Percentiles rank a stretch among this genome's conserved stretches.
phyloP scores from a whole-genome alignment of 768 basidiomycete species.

The Mycena rosella region DNA sequence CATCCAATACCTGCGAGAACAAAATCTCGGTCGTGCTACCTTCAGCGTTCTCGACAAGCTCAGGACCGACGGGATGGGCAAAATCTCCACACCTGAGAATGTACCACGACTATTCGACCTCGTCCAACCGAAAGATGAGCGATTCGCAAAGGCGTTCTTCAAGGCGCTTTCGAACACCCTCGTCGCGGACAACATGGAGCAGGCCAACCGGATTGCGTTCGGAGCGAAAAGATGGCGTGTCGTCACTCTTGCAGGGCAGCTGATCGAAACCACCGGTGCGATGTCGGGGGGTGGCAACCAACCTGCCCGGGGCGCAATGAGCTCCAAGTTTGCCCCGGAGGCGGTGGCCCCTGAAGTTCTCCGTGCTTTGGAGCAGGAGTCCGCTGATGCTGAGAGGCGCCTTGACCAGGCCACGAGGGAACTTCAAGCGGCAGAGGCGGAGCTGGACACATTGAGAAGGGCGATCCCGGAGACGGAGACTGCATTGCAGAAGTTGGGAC shows the following conservation, averaged over 20 bases:
- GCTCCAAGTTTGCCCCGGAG: constrained; percentile 87
- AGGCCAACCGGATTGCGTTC: constrained; percentile 95
- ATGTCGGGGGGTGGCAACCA: constrained; percentile 96
- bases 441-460: constrained; percentile 70
- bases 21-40: constrained; percentile 92
- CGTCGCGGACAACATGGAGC: constrained; percentile 91
- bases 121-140: constrained; percentile 89
- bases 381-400: constrained; percentile 67
- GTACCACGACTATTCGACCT: constrained; percentile 95
- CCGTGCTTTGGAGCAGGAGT: constrained; percentile 80
- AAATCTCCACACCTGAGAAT: constrained; percentile 80
- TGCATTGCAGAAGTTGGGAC: constrained; percentile 81
- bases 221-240: constrained; percentile 85
- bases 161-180: constrained; percentile 90
- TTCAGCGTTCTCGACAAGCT: constrained; percentile 95
- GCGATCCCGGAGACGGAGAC: constrained; percentile 84
- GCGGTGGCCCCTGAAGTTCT: constrained; percentile 84
- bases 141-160: constrained; percentile 89
- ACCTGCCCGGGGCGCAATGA: constrained; percentile 89
- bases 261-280: constrained; percentile 95
- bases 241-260: constrained; percentile 92
- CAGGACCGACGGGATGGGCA: constrained; percentile 47
- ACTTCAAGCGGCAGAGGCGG: constrained; percentile 67
- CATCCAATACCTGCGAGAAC: constrained; percentile 90
- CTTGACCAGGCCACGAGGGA: constrained; percentile 68